phyloP scores from a whole-genome alignment of 768 basidiomycete species.

The Gloeophyllum trabeum region DNA sequence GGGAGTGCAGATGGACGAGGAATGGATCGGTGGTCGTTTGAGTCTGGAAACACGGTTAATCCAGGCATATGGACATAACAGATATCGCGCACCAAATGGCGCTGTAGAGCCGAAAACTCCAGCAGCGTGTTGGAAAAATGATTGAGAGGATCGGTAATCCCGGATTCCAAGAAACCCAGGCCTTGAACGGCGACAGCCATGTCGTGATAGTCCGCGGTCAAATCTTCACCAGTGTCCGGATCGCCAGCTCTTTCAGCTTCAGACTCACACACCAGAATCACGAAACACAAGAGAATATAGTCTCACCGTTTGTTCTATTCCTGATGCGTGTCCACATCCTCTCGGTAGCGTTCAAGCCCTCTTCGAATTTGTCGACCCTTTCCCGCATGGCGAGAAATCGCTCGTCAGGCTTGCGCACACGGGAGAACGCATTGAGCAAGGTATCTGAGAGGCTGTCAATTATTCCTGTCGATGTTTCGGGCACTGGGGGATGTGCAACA shows the following conservation, averaged over 20 bases:
- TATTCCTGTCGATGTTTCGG: constrained; percentile 68
- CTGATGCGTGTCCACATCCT: constrained; percentile 71
- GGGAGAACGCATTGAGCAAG: constrained; percentile 89
- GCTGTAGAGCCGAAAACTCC: constrained; percentile 85
- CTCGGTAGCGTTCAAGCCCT: constrained; percentile 76
- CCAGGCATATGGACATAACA: not conserved
- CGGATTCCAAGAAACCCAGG: constrained; percentile 94
- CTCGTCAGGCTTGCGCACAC: constrained; percentile 94
- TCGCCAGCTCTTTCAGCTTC: constrained; percentile 81
- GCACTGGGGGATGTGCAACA: constrained; percentile 80
- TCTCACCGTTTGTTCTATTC: constrained; percentile 81
- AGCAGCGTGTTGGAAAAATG: constrained; percentile 94
- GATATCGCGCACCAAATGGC: constrained; percentile 42
- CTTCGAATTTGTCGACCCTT: constrained; percentile 91
- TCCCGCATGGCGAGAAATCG: constrained; percentile 90
- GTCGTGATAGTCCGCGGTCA: constrained; percentile 95
- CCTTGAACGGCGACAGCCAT: constrained; percentile 94
- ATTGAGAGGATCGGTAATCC: constrained; percentile 95
- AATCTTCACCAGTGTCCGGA: constrained; percentile 80
- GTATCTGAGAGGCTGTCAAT: constrained; percentile 96
- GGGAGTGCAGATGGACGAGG: constrained; percentile 79
- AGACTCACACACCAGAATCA: constrained; percentile 36
- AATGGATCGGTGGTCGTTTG: constrained; percentile 89
- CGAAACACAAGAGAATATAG: constrained; percentile 12
- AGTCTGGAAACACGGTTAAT: constrained; percentile 35